Evolutionary conservation across 2,329 filamentous ascomycete species (phyloP), one percentile per base, ranked within the genome.

Genomic region (Fusarium sp.): DNA sequence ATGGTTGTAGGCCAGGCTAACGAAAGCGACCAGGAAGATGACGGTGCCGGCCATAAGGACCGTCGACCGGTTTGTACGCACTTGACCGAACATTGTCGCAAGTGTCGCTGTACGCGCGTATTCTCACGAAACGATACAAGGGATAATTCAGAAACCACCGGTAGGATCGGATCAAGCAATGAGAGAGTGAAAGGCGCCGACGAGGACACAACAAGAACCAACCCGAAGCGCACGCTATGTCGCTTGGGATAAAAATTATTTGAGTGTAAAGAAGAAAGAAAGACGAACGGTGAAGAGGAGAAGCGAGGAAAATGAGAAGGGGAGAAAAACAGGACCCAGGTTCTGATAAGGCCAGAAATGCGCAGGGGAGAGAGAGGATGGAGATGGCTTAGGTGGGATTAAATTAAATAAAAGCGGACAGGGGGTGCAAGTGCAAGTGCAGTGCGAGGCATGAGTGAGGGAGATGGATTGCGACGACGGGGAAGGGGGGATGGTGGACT

Each of bases 1-100:
- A 55, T 77, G 75, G 66, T 76, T 77, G 57, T 76, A 79, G 53
- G 73, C 71, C 26, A 80, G 71, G 60, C 76, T 75, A 40, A 76
- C 69, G 42, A 79, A 73, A 57, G 75, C 63, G 51, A 74, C 67
- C 62, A 79, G 65, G 65, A 78, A 79, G 67, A 80, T 67, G 45
- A 79, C 66, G 40, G 73, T 66, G 34, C 65, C 78, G 50, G 76
- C 66, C 61, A 76, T 52, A 24, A 80, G 64, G 61, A 73, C 67
- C 57, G 74, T 72, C 50, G 73, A 70, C 69, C 72, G 76, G 57
- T 76, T 77, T 44, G 77, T 75, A 51, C 78, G 75, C 62, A 76
- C 63, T 56, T 73, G 70, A 44, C 73, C 73, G 39, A 79, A 68
- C 70, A 80, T 78, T 62, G 73, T 78, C 55, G 72, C 76, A 77